Evolutionary conservation across 352 stramenopile species (phyloP), one percentile per base, ranked within the genome.

Genomic region (Pythium utonaiense): DNA sequence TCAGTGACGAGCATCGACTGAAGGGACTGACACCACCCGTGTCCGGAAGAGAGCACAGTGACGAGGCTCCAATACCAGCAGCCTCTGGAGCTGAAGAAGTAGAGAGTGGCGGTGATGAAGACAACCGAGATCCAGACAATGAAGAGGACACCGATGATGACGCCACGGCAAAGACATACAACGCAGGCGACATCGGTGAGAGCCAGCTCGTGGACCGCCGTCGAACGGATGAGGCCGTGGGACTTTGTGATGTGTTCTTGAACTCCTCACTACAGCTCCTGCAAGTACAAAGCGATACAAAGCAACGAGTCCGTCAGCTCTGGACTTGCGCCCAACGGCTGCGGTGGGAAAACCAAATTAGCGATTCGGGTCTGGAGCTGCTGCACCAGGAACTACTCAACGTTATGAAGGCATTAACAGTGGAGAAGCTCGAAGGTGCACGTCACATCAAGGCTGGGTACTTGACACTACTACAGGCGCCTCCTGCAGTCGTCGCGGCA

Each of bases 261-360:
- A 76, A 76, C 34, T 77, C 77, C 14, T 89, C 80, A 12, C 74
- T 90, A 31, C 80, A 92, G 57, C 55, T 90, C 0, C 52, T 88
- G 41, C 75, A 89, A 54, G 50, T 84, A 8, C 83, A 92, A 25
- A 81, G 77, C 58, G 75, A 89, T 27, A 64, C 69, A 28, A 77
- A 74, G 0, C 75, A 88, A 50, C 69, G 67, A 47, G 62, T 90
- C 0, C 78, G 80, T 10, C 75, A 88, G 57, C 57, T 92, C 10
- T 92, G 82, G 80, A 74, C 73, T 38, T 75, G 70, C 12, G 64
- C 86, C 14, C 82, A 91, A 52, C 70, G 69, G 9, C 67, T 91
- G 2, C 76, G 75, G 7, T 70, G 66, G 63, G 69, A 83, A 19
- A 65, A 57, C 14, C 69, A 83, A 42, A 41, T 83, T 8, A 67